Evolutionary conservation across 768 basidiomycete species (phyloP), one percentile per base, ranked within the genome.

Genomic region (Lactarius trivialis): DNA sequence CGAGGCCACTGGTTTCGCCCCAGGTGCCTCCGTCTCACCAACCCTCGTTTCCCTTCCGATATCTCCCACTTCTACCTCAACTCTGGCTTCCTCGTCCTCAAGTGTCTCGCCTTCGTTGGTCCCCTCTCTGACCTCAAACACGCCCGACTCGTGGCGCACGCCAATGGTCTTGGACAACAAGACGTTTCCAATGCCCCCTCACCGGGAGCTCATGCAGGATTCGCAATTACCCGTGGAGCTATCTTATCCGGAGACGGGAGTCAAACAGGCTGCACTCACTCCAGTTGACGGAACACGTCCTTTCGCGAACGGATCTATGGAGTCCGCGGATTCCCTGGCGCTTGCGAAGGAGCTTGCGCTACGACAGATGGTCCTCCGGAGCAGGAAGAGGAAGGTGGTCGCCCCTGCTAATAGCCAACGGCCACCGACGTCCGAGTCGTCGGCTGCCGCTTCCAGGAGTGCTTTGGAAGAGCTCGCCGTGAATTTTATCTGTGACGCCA

Each of bases 281-380:
- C 28, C 36, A n/a, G 39, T 19, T 30, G n/a, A 62, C 49, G 19
- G 49, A 24, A n/a, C 53, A 15, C 36, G 21, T n/a, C 39, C 53
- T 6, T 6, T 34, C 26, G 30, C 39, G 2, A 37, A 49, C 33
- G 32, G 45, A 21, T 7, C n/a, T 17, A 51, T 52, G 63, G 58
- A 54, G 9, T n/a, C 32, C 17, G 41, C 33, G 8, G 54, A 59
- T 14, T 51, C 39, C 12, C 71, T 71, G 37, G 75, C 76, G 37
- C 71, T 76, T 59, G 73, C 72, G 8, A 77, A 78, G 73, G 82
- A 82, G 65, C 75, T 77, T 28, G 49, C 62, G 50, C 53, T 71
- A 24, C 70, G 70, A 32, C 52, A 64, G 26, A 48, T 71, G 45
- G 70, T 71, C 49, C 63, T 68, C 19, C 72, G 75, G 60, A 82